These are phyloP conservation scores for Blastomyces parvus DNA, from an alignment of 2,329 filamentous ascomycete species.

Conservation along the genomic window DNA sequence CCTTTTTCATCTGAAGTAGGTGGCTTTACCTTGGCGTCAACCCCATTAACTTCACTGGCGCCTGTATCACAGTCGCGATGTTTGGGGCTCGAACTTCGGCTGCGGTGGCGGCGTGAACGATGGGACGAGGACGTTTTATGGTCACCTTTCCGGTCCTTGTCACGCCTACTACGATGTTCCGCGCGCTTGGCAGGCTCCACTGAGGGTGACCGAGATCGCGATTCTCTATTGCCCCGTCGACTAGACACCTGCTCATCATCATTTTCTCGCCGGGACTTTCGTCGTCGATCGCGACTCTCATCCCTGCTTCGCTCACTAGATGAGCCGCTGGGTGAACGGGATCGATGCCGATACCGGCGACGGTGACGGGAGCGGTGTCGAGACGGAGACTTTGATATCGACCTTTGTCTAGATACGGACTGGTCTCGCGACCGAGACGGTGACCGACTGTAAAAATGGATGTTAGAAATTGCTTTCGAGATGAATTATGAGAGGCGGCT, in stretches of 20 bases:
- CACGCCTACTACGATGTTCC: constrained; percentile 52
- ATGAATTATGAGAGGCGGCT: background rate
- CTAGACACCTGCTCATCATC: constrained; percentile 35
- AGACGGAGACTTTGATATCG: constrained; percentile 22
- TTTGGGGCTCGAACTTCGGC: constrained; percentile 28
- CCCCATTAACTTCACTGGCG: background rate
- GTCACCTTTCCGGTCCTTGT: constrained; percentile 41
- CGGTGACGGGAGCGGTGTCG: constrained; percentile 38
- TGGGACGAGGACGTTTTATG: constrained; percentile 35
- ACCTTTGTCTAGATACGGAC: constrained; percentile 22
- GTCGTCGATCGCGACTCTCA: constrained; percentile 22
- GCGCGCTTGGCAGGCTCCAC: constrained; percentile 49
- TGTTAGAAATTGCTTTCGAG: background rate
- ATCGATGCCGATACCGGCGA: constrained; percentile 46
- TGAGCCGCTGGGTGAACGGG: constrained; percentile 29
- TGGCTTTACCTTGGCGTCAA: constrained; percentile 21
- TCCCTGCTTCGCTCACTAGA: constrained; percentile 30
- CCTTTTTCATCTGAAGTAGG: constrained; percentile 12
- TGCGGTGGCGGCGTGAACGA: constrained; percentile 44
- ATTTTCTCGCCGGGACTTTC: constrained; percentile 29
- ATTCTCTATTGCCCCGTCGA: constrained; percentile 37
- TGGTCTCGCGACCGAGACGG: constrained; percentile 30
- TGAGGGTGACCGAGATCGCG: constrained; percentile 58
- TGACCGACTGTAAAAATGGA: constrained; percentile 16
- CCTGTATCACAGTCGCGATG: constrained; percentile 17